Conservation (phyloP, 2,329 filamentous ascomycete genomes). For the Aspergillus tamarii region DNA sequence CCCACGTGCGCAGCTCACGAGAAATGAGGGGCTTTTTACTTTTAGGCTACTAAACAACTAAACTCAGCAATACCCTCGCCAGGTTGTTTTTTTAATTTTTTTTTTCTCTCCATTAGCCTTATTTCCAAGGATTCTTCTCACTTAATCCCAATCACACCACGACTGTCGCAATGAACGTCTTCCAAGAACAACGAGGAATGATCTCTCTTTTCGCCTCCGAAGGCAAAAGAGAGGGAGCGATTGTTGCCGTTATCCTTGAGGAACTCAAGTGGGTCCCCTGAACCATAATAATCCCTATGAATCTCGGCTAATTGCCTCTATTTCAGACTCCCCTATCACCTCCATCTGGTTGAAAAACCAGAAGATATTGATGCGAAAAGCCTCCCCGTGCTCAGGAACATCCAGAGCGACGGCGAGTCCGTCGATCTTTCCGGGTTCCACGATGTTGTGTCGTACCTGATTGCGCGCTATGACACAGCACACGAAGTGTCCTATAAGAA, state of each 20-base stretch:
- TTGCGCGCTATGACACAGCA: constrained; percentile 8
- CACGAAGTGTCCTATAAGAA: constrained; percentile 7
- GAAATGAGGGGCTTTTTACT: background rate
- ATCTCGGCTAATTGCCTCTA: background rate
- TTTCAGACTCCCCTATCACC: constrained; percentile 8
- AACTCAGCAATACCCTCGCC: background rate
- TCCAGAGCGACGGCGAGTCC: constrained; percentile 5
- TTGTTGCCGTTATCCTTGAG: constrained; percentile 11
- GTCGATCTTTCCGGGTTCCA: background rate
- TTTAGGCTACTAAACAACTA: background rate
- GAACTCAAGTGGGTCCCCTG: constrained; percentile 7
- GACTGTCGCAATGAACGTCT: constrained; percentile 13
- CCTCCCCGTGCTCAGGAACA: constrained; percentile 10
- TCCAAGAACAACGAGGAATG: constrained; percentile 8
- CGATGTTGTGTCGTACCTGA: constrained; percentile 7
- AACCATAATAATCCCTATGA: background rate
- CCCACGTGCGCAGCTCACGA: background rate
- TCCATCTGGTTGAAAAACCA: constrained; percentile 1
- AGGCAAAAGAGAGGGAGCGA: constrained; percentile 8
- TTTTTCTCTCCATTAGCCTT: background rate
- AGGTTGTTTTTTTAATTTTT: background rate
- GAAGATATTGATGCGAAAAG: constrained; percentile 3
- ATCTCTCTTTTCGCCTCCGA: constrained; percentile 11
- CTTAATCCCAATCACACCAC: background rate
- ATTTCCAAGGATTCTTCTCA: background rate